These are phyloP conservation scores for Ciborinia camelliae DNA, from an alignment of 2,329 filamentous ascomycete species.

Conservation along the genomic window DNA sequence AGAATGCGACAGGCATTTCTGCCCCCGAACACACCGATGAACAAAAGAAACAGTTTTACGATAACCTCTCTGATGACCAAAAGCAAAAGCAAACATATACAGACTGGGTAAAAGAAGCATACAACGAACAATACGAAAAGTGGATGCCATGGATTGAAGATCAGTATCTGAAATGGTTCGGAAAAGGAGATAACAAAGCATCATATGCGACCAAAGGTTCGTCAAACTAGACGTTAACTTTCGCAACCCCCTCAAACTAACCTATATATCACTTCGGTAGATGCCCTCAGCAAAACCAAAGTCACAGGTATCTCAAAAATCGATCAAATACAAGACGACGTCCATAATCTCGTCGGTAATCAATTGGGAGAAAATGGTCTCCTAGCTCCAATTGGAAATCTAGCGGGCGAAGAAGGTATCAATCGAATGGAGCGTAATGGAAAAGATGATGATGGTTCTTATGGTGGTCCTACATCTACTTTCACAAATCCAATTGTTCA, in stretches of 20 bases:
- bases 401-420: conserved; percentile 60
- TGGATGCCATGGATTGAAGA: conserved; percentile 79
- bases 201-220: conserved; percentile 67
- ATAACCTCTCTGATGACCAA: conserved; percentile 25
- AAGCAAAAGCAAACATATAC: conserved; percentile 36
- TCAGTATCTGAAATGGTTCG: conserved; percentile 65
- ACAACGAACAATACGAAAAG: conserved; percentile 68
- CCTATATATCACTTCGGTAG: conserved; percentile 41
- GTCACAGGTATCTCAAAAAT: conserved; percentile 57
- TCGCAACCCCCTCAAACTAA: neutral
- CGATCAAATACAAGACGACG: conserved; percentile 17
- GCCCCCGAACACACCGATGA: conserved; percentile 22
- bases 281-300: conserved; percentile 66
- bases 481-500: conserved; percentile 17
- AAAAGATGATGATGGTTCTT: conserved; percentile 57
- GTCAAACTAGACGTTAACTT: conserved; percentile 20
- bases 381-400: conserved; percentile 60
- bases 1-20: neutral
- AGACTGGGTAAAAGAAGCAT: conserved; percentile 58
- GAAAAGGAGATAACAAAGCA: conserved; percentile 71
- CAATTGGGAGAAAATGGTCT: conserved; percentile 68
- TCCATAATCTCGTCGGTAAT: conserved; percentile 39
- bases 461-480: conserved; percentile 32
- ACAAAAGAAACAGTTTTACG: conserved; percentile 25
- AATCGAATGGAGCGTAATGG: conserved; percentile 63